These are phyloP conservation scores for Alternaria metachromatica DNA, from an alignment of 2,329 filamentous ascomycete genomes.

Conservation along the genomic window DNA sequence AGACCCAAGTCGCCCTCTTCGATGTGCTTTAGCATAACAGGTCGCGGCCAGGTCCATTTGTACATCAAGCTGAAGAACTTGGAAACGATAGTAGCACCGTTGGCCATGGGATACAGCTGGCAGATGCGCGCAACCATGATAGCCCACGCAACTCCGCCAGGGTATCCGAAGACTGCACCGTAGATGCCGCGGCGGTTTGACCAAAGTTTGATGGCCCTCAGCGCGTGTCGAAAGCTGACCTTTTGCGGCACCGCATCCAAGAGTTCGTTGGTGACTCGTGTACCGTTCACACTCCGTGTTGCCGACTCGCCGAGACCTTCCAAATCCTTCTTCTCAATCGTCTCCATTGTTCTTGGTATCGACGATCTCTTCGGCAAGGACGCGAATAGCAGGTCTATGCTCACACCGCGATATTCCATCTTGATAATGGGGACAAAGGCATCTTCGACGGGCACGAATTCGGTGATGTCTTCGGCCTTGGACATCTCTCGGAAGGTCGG, in stretches of 20 bases:
- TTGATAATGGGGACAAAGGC: conserved; percentile 98
- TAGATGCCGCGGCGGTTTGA: conserved; percentile 91
- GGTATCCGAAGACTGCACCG: conserved; percentile 94
- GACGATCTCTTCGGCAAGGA: conserved; percentile 50
- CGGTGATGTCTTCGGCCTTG: conserved; percentile 78
- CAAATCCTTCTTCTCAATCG: conserved; percentile 84
- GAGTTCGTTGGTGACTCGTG: conserved; percentile 92
- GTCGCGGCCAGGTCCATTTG: conserved; percentile 91
- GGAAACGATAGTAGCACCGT: conserved; percentile 83
- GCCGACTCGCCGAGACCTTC: conserved; percentile 87
- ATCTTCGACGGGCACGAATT: conserved; percentile 84
- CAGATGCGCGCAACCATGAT: conserved; percentile 97
- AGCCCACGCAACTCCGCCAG: conserved; percentile 96
- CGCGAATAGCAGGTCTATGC: conserved; percentile 85
- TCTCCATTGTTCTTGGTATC: conserved; percentile 66
- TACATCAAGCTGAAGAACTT: conserved; percentile 95
- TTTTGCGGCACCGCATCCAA: conserved; percentile 85
- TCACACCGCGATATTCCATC: conserved; percentile 87
- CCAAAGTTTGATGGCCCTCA: conserved; percentile 96
- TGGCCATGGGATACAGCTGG: conserved; percentile 93
- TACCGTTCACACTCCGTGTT: conserved; percentile 89
- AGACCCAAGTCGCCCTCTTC: conserved; percentile 82
- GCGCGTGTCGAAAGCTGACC: conserved; percentile 85
- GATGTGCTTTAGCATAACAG: conserved; percentile 87
- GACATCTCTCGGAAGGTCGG: conserved; percentile 77